These are phyloP conservation scores for Pleurotus giganteus DNA, from an alignment of 768 basidiomycete genomes.

Conservation along the genomic window DNA sequence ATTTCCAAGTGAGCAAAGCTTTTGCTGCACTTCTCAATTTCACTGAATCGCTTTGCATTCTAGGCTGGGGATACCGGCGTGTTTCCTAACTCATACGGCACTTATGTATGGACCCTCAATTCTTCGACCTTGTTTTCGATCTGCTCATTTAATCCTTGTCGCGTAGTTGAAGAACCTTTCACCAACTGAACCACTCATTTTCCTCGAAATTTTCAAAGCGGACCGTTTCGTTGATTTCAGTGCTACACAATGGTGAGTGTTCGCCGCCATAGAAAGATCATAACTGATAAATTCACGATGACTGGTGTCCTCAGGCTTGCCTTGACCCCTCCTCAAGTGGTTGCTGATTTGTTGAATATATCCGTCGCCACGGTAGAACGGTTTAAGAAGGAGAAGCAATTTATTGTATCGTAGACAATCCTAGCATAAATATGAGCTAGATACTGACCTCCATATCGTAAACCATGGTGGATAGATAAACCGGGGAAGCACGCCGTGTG, in stretches of 20 bases:
- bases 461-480: no score
- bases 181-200: constrained; percentile 16
- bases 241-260: constrained; percentile 14
- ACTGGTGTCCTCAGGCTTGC: constrained; percentile 9
- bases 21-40: neutral
- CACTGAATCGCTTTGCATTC: neutral
- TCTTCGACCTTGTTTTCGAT: neutral
- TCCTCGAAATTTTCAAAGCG: constrained; percentile 15
- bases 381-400: constrained; percentile 14
- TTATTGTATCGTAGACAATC: constrained; percentile 16
- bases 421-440: no score
- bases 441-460: no score
- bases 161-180: constrained; percentile 16
- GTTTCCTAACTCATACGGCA: constrained; percentile 15
- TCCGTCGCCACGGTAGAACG: constrained; percentile 14
- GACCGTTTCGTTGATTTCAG: constrained; percentile 17
- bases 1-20: constrained; percentile 12
- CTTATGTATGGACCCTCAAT: constrained; percentile 11
- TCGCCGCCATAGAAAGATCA: neutral
- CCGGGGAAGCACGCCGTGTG: no score
- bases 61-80: constrained; percentile 17
- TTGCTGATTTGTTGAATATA: constrained; percentile 17
- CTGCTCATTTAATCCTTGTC: neutral
- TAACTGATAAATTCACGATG: neutral
- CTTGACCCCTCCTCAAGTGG: constrained; percentile 16